Percentiles rank a stretch among this genome's conserved stretches.
Evolutionary conservation across 2,329 filamentous ascomycete genomes (phyloP).

Genomic region (Aschersonia sp.): DNA sequence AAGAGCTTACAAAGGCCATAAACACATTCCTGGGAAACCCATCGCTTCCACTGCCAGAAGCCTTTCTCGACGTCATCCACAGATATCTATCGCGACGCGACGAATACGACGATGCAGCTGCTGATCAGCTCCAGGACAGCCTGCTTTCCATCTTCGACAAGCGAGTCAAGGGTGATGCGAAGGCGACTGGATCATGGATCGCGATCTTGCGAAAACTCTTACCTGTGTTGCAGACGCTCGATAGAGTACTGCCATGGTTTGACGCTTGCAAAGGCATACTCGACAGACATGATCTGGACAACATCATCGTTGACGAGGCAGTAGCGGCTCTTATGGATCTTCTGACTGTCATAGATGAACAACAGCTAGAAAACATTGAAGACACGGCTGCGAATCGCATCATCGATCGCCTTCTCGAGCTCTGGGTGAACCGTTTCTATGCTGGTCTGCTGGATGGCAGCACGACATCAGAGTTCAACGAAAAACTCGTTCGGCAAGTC

Average conservation of each 20-base stretch:
- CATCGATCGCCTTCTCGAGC: slow-evolving; percentile 38
- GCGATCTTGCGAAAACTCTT: slow-evolving; percentile 49
- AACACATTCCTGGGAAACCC: slow-evolving; percentile 32
- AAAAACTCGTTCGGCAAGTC: slow-evolving; percentile 34
- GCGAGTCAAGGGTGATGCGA: slow-evolving; percentile 40
- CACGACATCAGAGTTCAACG: slow-evolving; percentile 26
- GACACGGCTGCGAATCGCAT: slow-evolving; percentile 33
- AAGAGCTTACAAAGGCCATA: slow-evolving; percentile 46
- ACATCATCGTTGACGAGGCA: slow-evolving; percentile 48
- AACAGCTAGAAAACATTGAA: slow-evolving; percentile 27
- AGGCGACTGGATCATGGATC: slow-evolving; percentile 53
- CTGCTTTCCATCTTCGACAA: slow-evolving; percentile 52
- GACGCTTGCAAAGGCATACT: slow-evolving; percentile 26
- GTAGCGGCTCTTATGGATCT: slow-evolving; percentile 50
- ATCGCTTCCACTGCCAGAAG: slow-evolving; percentile 49
- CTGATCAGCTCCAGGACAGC: slow-evolving; percentile 63
- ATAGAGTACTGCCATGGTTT: slow-evolving; percentile 59
- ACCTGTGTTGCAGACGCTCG: slow-evolving; percentile 47
- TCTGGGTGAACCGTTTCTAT: slow-evolving; percentile 39
- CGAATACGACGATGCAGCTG: slow-evolving; percentile 50
- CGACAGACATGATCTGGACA: slow-evolving; percentile 43
- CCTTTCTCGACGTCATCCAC: slow-evolving; percentile 46
- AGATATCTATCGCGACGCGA: slow-evolving; percentile 54
- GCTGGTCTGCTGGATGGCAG: slow-evolving; percentile 21
- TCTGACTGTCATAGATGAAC: slow-evolving; percentile 46